Percentiles rank a stretch among this genome's conserved stretches.
Evolutionary conservation across 768 basidiomycete genomes (phyloP).

Genomic region (Tricholoma saponaceum): DNA sequence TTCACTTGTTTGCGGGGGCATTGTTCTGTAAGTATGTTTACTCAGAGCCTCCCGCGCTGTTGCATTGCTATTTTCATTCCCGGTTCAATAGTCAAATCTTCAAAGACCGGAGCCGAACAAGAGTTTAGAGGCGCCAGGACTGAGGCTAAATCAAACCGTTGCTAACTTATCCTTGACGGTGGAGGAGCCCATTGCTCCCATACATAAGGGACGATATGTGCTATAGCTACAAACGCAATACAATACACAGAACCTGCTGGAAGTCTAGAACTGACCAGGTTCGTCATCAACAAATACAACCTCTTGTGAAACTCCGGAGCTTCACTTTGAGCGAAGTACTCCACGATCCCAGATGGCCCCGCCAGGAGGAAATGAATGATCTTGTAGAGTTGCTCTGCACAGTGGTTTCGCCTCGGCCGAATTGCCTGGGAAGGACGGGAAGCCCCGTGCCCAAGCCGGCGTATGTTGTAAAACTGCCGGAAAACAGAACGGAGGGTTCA

Average conservation of each 20-base stretch:
- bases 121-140: no score
- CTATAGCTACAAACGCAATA: not conserved
- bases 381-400: not conserved
- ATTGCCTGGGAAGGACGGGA: constrained; percentile 19
- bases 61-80: no score
- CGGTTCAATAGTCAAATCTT: not conserved
- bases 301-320: constrained; percentile 14
- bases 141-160: no score
- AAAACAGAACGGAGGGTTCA: constrained; percentile 25
- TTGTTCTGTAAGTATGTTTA: no score
- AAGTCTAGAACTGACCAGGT: not conserved
- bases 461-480: constrained; percentile 19
- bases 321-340: constrained; percentile 14
- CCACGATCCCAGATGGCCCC: constrained; percentile 17
- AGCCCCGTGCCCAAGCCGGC: constrained; percentile 14
- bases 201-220: not conserved
- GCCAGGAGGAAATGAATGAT: constrained; percentile 10
- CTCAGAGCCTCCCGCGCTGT: no score
- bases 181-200: not conserved
- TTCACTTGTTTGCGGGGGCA: constrained; percentile 6
- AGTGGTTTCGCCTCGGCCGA: not conserved
- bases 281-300: constrained; percentile 10
- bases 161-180: not conserved
- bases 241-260: not conserved
- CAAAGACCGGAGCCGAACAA: not conserved